Conservation (phyloP, 1,139 yeast species). For the Suzukiozyma palmioleophila region DNA sequence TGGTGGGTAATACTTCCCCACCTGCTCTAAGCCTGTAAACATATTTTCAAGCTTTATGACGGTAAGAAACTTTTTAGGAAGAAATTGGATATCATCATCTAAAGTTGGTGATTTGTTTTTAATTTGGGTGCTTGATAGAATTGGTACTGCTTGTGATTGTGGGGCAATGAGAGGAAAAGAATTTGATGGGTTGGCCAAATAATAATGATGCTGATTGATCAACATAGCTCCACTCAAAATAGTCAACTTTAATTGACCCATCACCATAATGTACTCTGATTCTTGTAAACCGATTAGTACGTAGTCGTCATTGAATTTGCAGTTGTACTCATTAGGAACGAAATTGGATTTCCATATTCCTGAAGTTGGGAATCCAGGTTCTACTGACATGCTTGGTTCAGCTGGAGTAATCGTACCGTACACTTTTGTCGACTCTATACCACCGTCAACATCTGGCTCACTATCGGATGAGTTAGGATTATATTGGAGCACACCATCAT, state of each 20-base stretch:
- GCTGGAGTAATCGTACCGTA: slow-evolving; percentile 7
- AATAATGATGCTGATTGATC: slow-evolving; percentile 50
- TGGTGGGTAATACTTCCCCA: slow-evolving; percentile 47
- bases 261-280: slow-evolving; percentile 47
- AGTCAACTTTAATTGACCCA: slow-evolving; percentile 54
- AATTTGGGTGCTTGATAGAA: slow-evolving; percentile 47
- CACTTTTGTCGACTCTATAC: slow-evolving; percentile 6
- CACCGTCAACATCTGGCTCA: slow-evolving; percentile 14
- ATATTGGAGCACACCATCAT: slow-evolving; percentile 17
- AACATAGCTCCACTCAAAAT: slow-evolving; percentile 58
- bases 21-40: slow-evolving; percentile 41
- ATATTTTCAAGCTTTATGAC: slow-evolving; percentile 37
- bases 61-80: slow-evolving; percentile 34
- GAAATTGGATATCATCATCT: slow-evolving; percentile 28
- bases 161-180: slow-evolving; percentile 44
- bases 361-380: slow-evolving; percentile 6
- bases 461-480: slow-evolving; percentile 21
- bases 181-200: slow-evolving; percentile 24
- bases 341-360: slow-evolving; percentile 22
- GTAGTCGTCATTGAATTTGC: slow-evolving; percentile 24
- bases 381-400: background rate
- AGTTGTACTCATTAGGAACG: slow-evolving; percentile 31
- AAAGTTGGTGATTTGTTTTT: slow-evolving; percentile 19
- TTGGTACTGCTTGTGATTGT: slow-evolving; percentile 49
- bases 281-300: slow-evolving; percentile 40